Base-by-base conservation (phyloP, 148 eudicot genomes). In the Rhododendron ovatum region DNA sequence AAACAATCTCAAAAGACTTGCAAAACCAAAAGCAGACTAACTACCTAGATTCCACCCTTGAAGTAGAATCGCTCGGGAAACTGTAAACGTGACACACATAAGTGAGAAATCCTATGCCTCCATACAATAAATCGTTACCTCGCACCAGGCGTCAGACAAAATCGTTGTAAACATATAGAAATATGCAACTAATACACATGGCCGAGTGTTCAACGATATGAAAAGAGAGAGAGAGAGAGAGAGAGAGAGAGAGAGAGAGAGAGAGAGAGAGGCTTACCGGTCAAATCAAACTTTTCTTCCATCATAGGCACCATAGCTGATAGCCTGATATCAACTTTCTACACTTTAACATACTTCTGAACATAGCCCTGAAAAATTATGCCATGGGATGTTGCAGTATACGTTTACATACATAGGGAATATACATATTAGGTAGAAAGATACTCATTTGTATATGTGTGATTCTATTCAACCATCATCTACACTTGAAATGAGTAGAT, bases 351-450 rank as follows among this genome's bases (percentile, higher is more conserved):
- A 91, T 95, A 96, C 87, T 96, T 96, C 77, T 92, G 93, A 76
- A 96, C 96, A 91, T 96, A 96, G 48, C 99, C 98, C 99, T 96
- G 99, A 85, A 92, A 50, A 77, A 86, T 28, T 82, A 83, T 80
- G 51, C 55, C n/a, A 39, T 41, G 51, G 83, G 39, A 33, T 17
- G 43, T 84, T 78, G 35, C n/a, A 37, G 26, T n/a, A 53, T 18
- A 63, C 10, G 3, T 63, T 7, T 63, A 10, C 71, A 63, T 24
- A 7, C 65, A 63, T 63, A 4, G 24, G 3, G 22, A 7, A 59
- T 7, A 26, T 26, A n/a, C 15, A 67, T 67, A 67, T 67, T 55
- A 17, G 22, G 61, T 55, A 63, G 30, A n/a, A 8, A 63, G 12
- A 24, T 63, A 63, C 28, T 63, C n/a, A 63, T 63, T 24, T 7